A percentile compares a stretch with the other conserved stretches of the same genome.
phyloP scores from a whole-genome alignment of 2,329 filamentous ascomycete species.

The Xylaria sp. region DNA sequence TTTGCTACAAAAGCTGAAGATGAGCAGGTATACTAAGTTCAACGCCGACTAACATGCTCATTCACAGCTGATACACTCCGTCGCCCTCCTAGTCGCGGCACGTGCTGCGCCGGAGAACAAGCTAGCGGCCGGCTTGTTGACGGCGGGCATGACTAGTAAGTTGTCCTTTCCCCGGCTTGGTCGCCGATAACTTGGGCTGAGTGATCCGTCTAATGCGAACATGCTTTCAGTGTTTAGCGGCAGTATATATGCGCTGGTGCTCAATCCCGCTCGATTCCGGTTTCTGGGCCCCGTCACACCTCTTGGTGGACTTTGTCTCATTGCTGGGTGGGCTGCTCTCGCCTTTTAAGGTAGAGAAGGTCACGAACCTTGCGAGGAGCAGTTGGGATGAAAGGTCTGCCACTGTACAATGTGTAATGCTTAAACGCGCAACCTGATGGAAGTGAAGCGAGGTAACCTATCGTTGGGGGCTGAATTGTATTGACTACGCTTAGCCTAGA shows the following conservation, averaged over 20 bases:
- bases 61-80: slow-evolving; percentile 70
- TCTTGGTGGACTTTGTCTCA: slow-evolving; percentile 71
- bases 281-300: slow-evolving; percentile 73
- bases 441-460: background rate
- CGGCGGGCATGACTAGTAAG: slow-evolving; percentile 68
- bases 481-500: background rate
- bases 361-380: background rate
- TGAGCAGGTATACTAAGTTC: background rate
- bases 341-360: slow-evolving; percentile 41
- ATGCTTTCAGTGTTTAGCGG: slow-evolving; percentile 68
- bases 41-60: background rate
- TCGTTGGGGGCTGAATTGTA: background rate
- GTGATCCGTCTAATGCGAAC: background rate
- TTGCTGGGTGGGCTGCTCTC: slow-evolving; percentile 69
- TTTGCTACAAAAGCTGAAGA: background rate
- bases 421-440: background rate
- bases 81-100: slow-evolving; percentile 67
- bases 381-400: background rate
- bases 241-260: slow-evolving; percentile 70
- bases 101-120: slow-evolving; percentile 64
- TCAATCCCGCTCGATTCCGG: slow-evolving; percentile 71
- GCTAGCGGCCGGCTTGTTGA: slow-evolving; percentile 68
- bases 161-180: background rate
- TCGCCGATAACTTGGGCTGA: too few relatives aligned
- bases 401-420: background rate